Evolutionary conservation across 2,329 filamentous ascomycete genomes (phyloP).

Genomic region (Apiospora arundinis): DNA sequence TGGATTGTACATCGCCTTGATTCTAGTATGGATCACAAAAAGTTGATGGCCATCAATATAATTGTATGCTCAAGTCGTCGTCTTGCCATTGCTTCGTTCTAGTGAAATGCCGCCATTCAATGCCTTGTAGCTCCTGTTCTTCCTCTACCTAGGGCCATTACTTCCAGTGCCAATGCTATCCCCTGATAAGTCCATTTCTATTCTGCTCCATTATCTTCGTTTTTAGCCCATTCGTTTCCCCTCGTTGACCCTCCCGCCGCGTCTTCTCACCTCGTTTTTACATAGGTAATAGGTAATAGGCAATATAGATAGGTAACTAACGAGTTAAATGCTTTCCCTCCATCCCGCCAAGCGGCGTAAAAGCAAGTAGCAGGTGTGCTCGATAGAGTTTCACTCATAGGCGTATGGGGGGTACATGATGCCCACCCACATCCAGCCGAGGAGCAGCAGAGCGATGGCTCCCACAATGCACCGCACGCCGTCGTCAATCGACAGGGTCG

Average conservation of each 20-base stretch:
- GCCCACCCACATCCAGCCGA: not conserved
- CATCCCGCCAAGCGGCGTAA: not conserved
- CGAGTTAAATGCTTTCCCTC: not conserved
- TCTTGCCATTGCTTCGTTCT: not conserved
- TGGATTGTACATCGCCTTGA: conserved; percentile 15
- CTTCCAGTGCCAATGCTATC: no score
- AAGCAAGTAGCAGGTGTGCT: no score
- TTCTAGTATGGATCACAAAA: not conserved
- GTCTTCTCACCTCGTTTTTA: no score
- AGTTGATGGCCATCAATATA: conserved; percentile 13
- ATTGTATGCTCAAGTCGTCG: not conserved
- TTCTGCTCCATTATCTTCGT: not conserved
- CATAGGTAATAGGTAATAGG: not conserved
- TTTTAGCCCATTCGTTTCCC: not conserved
- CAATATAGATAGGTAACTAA: no score
- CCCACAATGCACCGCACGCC: not conserved
- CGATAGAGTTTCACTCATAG: not conserved
- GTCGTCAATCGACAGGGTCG: not conserved
- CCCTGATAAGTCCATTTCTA: not conserved
- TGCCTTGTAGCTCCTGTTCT: not conserved
- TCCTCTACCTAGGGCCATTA: not conserved
- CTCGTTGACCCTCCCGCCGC: not conserved
- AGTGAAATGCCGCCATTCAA: not conserved
- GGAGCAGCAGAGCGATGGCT: not conserved
- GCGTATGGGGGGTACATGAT: not conserved